A percentile compares a stretch with the other conserved stretches of the same genome.
These are phyloP conservation scores for Globisporangium emineosum DNA, from an alignment of 352 stramenopile species.

Conservation along the genomic window DNA sequence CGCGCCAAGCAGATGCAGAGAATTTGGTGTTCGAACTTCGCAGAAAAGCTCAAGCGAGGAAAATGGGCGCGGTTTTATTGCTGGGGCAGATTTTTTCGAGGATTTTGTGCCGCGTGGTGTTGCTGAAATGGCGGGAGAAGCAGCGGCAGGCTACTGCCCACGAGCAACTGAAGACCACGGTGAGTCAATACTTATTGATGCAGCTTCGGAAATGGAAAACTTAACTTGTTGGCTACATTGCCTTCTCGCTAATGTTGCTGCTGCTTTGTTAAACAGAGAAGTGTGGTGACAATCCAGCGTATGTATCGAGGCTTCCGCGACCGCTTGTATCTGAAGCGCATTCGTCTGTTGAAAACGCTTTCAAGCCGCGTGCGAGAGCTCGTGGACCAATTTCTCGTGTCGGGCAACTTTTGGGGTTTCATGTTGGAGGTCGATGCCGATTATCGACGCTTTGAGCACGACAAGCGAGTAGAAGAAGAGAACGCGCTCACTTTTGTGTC, in stretches of 20 bases:
- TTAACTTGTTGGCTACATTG: no score
- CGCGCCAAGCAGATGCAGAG: conserved; percentile 3
- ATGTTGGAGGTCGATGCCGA: conserved; percentile 57
- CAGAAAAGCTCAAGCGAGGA: conserved; percentile 5
- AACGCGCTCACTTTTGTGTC: conserved; percentile 53
- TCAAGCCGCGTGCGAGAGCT: conserved; percentile 38
- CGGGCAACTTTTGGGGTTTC: conserved; percentile 60
- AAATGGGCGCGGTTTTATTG: conserved; percentile 1
- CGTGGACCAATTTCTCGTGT: conserved; percentile 43
- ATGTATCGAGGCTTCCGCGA: conserved; percentile 50
- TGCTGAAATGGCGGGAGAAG: conserved; percentile 33
- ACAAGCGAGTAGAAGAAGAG: conserved; percentile 37
- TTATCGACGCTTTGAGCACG: conserved; percentile 47
- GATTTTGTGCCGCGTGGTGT: conserved; percentile 18
- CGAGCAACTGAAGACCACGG: conserved; percentile 20
- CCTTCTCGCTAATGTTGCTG: neutral
- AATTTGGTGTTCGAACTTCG: conserved; percentile 6
- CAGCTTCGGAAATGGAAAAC: neutral
- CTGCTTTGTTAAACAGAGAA: conserved; percentile 10
- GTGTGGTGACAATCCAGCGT: conserved; percentile 42
- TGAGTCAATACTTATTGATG: neutral
- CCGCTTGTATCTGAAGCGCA: conserved; percentile 39
- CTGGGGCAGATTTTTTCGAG: conserved; percentile 12
- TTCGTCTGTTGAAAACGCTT: conserved; percentile 32
- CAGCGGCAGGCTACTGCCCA: conserved; percentile 23